Conservation (phyloP, 495 filamentous ascomycete species). For the Glarea lozoyensis region DNA sequence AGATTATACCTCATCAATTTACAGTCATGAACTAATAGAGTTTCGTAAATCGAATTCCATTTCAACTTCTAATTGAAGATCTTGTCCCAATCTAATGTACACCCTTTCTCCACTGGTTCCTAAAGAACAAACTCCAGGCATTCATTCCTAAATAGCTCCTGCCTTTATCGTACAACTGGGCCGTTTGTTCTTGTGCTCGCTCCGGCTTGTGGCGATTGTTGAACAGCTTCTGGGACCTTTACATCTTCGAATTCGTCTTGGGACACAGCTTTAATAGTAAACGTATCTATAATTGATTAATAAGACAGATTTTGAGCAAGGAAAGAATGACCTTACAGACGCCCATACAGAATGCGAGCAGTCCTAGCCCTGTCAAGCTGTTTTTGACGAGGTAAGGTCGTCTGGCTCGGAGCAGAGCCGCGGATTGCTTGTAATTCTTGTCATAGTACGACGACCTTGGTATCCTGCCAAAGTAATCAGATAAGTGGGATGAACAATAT, state of each 20-base stretch:
- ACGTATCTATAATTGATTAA: conserved; percentile 53
- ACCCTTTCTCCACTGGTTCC: too few species aligned
- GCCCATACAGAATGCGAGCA: conserved; percentile 60
- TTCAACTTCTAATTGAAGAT: too few species aligned
- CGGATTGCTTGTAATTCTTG: conserved; percentile 65
- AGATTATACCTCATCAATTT: too few species aligned
- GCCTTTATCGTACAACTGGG: conserved; percentile 8
- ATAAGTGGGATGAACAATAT: background rate
- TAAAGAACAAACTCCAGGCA: too few species aligned
- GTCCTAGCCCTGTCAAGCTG: conserved; percentile 57
- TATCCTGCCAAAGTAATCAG: conserved; percentile 37
- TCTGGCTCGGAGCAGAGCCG: conserved; percentile 81
- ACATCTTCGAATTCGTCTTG: conserved; percentile 99
- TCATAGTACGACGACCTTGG: conserved; percentile 84
- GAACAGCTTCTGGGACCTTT: conserved; percentile 64
- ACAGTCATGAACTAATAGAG: too few species aligned
- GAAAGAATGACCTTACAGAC: conserved; percentile 59
- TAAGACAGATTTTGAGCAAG: background rate
- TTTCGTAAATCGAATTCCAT: too few species aligned
- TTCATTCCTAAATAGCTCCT: too few species aligned
- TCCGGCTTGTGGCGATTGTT: conserved; percentile 29
- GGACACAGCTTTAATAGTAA: conserved; percentile 79
- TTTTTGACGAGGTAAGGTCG: conserved; percentile 91
- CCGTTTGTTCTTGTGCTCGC: conserved; percentile 22
- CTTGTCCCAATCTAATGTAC: too few species aligned